phyloP scores from a whole-genome alignment of 345 rosid species.

The Arabidopsis suecica region DNA sequence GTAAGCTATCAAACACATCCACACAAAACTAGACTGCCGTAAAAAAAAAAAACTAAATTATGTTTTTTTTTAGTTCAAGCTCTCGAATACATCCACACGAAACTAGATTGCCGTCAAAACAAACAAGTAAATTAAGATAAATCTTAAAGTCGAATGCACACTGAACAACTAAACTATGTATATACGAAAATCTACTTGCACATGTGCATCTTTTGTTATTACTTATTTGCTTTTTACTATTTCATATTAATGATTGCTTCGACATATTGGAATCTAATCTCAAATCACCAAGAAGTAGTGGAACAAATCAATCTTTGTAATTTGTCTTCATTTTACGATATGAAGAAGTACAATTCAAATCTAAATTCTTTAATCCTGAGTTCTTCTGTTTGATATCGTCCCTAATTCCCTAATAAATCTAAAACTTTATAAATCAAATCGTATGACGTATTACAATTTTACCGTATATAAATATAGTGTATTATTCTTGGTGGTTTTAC shows the following conservation, averaged over 20 bases:
- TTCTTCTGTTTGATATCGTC: no score
- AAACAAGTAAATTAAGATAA: not conserved
- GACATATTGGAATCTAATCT: not conserved
- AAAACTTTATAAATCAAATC: no score
- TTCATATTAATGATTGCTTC: constrained; percentile 7
- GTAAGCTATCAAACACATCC: constrained; percentile 18
- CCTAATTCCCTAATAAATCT: no score
- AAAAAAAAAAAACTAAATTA: not conserved
- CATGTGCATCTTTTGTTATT: constrained; percentile 7
- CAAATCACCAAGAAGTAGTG: no score
- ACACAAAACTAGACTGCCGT: constrained; percentile 1
- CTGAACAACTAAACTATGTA: constrained; percentile 1
- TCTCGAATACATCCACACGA: constrained; percentile 12
- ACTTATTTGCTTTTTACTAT: not conserved
- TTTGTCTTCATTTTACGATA: no score
- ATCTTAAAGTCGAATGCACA: not conserved
- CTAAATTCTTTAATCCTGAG: no score
- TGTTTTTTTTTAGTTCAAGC: constrained; percentile 2
- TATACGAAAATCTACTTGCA: constrained; percentile 2
- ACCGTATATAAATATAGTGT: no score
- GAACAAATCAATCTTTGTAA: no score
- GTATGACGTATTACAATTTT: no score
- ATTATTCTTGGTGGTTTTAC: no score
- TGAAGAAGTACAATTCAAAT: no score
- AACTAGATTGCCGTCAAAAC: not conserved